Conservation (phyloP, 164 flowering plant genomes). For the Taxillus chinensis region DNA sequence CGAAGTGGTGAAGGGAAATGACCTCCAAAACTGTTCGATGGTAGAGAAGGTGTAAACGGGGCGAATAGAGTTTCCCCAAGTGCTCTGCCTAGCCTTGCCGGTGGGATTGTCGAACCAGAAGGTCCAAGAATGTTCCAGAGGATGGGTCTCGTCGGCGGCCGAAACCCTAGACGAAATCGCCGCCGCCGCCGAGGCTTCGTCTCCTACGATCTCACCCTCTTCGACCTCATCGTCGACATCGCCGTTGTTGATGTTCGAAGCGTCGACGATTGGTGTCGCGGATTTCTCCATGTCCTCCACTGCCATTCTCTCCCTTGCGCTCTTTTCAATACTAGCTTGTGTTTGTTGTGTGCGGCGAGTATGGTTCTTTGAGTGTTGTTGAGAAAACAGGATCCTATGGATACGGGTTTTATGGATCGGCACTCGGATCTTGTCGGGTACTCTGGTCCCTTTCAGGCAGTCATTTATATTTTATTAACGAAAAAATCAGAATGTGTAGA, state of each 20-base stretch:
- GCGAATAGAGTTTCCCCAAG: constrained; percentile 80
- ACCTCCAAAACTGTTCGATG: constrained; percentile 93
- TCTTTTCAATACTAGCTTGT: neutral
- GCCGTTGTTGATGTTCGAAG: constrained; percentile 4
- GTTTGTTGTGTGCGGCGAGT: neutral
- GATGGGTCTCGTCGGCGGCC: constrained; percentile 26
- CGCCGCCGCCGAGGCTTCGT: constrained; percentile 18
- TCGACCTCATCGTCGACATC: constrained; percentile 26
- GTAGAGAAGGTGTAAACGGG: constrained; percentile 67
- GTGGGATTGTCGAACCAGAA: constrained; percentile 86
- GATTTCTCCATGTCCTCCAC: constrained; percentile 12
- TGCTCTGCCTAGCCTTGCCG: constrained; percentile 45
- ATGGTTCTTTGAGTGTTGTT: no score
- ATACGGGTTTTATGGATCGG: no score
- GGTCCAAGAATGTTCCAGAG: constrained; percentile 78
- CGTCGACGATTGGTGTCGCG: constrained; percentile 1
- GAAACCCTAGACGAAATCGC: constrained; percentile 6
- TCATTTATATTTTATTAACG: no score
- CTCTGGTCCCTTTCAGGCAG: no score
- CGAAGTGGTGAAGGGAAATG: neutral
- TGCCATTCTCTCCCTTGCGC: constrained; percentile 7
- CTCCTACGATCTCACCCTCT: constrained; percentile 64
- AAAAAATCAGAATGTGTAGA: no score
- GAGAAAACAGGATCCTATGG: no score
- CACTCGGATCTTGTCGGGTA: no score